A percentile compares a stretch with the other conserved stretches of the same genome.
phyloP scores from a whole-genome alignment of 2,329 filamentous ascomycete genomes.

The Fusarium camptoceras region DNA sequence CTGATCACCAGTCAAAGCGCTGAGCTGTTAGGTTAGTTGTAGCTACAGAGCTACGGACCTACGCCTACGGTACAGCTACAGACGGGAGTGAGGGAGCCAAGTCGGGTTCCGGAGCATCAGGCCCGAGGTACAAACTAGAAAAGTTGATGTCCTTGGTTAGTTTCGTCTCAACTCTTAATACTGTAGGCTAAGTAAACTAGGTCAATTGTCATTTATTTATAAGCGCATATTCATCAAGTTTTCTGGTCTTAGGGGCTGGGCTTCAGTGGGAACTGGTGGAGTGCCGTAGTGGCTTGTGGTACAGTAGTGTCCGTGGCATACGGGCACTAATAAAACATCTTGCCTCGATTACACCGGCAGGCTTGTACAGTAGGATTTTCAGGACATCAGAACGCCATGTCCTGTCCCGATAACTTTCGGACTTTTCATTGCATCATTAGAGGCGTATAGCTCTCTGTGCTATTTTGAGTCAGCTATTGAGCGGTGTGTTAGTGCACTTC shows the following conservation, averaged over 20 bases:
- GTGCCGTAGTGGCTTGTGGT: neutral
- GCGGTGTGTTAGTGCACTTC: neutral
- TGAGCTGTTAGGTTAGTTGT: neutral
- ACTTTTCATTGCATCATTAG: neutral
- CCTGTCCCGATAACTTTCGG: neutral
- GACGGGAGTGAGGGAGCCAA: neutral
- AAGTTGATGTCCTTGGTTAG: neutral
- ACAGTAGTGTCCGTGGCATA: neutral
- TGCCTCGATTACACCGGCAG: neutral
- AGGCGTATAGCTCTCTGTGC: neutral
- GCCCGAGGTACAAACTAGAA: neutral
- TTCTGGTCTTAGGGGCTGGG: neutral
- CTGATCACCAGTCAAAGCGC: slow-evolving; percentile 17
- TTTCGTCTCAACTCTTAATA: neutral
- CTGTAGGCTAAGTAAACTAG: neutral
- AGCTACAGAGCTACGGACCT: neutral
- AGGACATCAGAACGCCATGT: neutral
- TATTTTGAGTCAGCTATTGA: neutral
- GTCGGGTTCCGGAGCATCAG: neutral
- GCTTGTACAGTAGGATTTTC: neutral
- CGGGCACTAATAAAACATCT: neutral
- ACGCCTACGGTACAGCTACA: neutral
- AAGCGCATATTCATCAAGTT: neutral
- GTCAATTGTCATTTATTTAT: neutral
- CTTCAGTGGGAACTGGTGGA: neutral